phyloP scores from a whole-genome alignment of 495 filamentous ascomycete species.

The Aspergillus panamensis region DNA sequence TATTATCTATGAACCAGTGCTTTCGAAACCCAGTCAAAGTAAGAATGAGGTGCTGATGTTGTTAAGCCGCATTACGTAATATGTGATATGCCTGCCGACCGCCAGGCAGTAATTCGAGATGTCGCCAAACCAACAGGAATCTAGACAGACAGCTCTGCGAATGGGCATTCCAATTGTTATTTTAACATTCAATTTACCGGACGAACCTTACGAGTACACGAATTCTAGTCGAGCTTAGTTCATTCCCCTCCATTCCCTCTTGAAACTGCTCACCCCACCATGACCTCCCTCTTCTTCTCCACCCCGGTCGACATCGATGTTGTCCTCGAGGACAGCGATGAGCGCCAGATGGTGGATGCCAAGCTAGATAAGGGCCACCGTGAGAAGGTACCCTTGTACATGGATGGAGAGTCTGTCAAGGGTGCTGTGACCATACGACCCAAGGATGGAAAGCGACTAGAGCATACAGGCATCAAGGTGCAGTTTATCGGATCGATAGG shows the following conservation, averaged over 20 bases:
- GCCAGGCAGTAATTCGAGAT: constrained; percentile 21
- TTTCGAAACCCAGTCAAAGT: not conserved
- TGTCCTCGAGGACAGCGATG: constrained; percentile 90
- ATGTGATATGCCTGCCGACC: constrained; percentile 14
- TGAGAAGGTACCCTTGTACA: constrained; percentile 94
- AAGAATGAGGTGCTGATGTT: not conserved
- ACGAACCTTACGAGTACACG: not conserved
- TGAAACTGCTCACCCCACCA: constrained; percentile 38
- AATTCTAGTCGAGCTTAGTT: constrained; percentile 4
- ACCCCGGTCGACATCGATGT: constrained; percentile 98
- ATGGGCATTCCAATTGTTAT: constrained; percentile 9
- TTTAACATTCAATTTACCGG: not conserved
- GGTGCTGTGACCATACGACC: constrained; percentile 90
- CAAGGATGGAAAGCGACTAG: constrained; percentile 96
- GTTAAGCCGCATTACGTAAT: constrained; percentile 19
- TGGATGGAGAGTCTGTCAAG: constrained; percentile 98
- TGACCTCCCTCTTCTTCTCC: constrained; percentile 95
- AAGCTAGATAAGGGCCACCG: constrained; percentile 96
- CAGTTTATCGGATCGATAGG: constrained; percentile 99
- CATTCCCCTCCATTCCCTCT: constrained; percentile 2
- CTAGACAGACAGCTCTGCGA: constrained; percentile 14
- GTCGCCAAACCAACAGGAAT: constrained; percentile 18
- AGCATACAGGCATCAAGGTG: constrained; percentile 99
- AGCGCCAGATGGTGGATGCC: constrained; percentile 91
- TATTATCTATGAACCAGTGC: not conserved